Base-by-base conservation (phyloP, 1,284 basidiomycete genomes). In the Tranzscheliella williamsii region DNA sequence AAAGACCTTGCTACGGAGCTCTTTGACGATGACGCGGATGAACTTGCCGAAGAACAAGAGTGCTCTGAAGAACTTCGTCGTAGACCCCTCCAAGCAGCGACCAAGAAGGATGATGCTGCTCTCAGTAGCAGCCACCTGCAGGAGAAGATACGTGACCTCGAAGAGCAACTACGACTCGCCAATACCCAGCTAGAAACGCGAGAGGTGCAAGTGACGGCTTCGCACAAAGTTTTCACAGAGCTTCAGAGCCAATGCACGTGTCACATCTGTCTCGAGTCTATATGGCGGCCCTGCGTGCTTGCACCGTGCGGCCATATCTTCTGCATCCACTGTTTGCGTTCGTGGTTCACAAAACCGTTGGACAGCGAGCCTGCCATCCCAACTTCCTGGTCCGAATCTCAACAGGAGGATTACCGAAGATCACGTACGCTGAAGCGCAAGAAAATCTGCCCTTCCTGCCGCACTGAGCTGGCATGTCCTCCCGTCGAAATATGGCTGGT, bases 271-370 rank as follows among this genome's bases (percentile, higher is more conserved):
- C 40, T 72, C 32, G 70, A 72, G 26, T 61, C 67, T 18, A 51
- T 53, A 23, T 72, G 62, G 56, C 53, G 70, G 4, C 70, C 70
- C 6, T 66, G 54, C 29, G 64, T 72, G 20, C 49, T 76, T 5
- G 57, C 70, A 3, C 73, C 73, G 0, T 76, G 73, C 38, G 72
- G 72, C 5, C 73, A 76, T 40, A 53, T 65, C 13, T 76, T 73
- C 27, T 76, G 73, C 43, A 67, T 72, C 8, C 47, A 52, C 37
- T 76, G 73, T 42, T 57, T 76, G 6, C 55, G 69, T 8, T 47
- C 55, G 12, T 76, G 70, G 70, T 76, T 76, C 52, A 63, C 60
- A 29, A 63, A 60, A 23, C 70, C 61, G 6, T 31, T 50, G 4
- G 54, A 49, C 9, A 50, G 53, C 33, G 57, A 70, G 30, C 49